A percentile compares a stretch with the other conserved stretches of the same genome.
Conservation (phyloP, 1,284 basidiomycete genomes). For the Trichosporon sp. region DNA sequence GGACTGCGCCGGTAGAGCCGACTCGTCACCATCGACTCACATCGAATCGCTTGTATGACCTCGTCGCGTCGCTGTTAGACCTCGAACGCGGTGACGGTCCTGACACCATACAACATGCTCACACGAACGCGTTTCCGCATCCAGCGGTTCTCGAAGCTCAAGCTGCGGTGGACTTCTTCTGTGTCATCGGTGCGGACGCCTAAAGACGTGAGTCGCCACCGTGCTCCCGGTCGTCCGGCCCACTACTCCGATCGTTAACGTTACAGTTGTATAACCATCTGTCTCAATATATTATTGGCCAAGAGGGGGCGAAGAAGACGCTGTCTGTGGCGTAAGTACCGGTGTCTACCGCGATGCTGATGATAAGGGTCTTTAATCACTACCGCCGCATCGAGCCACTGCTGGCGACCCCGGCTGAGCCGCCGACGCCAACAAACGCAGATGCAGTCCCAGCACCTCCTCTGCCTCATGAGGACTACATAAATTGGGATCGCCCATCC, state of each 20-base stretch:
- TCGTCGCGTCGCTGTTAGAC: neutral
- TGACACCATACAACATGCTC: slow-evolving; percentile 5
- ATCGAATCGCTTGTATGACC: neutral
- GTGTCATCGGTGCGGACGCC: slow-evolving; percentile 7
- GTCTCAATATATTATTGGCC: slow-evolving; percentile 85
- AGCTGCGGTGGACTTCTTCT: slow-evolving; percentile 7
- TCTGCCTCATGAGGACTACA: slow-evolving; percentile 3
- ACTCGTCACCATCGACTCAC: neutral
- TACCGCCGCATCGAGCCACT: slow-evolving; percentile 60
- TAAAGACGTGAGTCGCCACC: slow-evolving; percentile 14
- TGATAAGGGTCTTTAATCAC: slow-evolving; percentile 77
- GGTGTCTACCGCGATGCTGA: neutral
- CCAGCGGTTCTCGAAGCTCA: neutral
- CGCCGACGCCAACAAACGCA: slow-evolving; percentile 49
- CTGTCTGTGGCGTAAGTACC: slow-evolving; percentile 75
- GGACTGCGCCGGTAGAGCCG: neutral
- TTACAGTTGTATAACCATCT: slow-evolving; percentile 76
- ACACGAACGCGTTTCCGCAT: slow-evolving; percentile 5
- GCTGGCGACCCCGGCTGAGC: slow-evolving; percentile 48
- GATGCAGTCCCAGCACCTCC: neutral
- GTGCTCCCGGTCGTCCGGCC: too few relatives aligned
- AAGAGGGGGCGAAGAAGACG: slow-evolving; percentile 85
- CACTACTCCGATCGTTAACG: neutral
- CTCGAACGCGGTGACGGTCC: neutral
- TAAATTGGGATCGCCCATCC: slow-evolving; percentile 23